Base-by-base conservation (phyloP, 768 basidiomycete species). In the Pholiota molesta region DNA sequence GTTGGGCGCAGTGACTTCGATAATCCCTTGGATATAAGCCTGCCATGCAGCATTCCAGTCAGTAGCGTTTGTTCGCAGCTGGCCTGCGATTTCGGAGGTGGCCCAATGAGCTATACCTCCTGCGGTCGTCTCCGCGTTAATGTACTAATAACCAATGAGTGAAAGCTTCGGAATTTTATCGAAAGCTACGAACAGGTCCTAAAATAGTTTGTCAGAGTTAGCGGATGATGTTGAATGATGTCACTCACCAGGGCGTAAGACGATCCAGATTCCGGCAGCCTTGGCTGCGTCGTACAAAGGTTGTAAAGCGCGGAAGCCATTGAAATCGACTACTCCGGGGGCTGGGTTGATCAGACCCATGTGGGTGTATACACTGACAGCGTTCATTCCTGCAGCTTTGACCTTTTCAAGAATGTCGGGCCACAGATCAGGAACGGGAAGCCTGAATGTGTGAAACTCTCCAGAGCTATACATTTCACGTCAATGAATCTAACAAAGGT, bases 361-460 rank as follows among this genome's bases (percentile, higher is more conserved):
- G 65, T 94, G 91, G 0, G 85, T 85, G 67, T 94, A 94, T 26
- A 94, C 83, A 65, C 90, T 91, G 65, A 92, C 75, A 0, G 84
- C 84, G 66, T 94, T 95, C 62, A 95, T 78, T 11, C 93, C 93
- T 0, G 90, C 86, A 5, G 91, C 93, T 68, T 91, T 91, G 62
- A 86, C 78, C 70, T 91, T 94, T 65, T 94, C 87, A 44, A 94
- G 82, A 54, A 94, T 86, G 68, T 94, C 93, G 13, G 86, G 80
- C 92, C 93, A 95, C 59, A 94, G 73, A 3, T 85, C 85, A 16
- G 89, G 91, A 0, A 93, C 88, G 10, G 91, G 93, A 8, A 94
- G 75, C 23, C 91, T 85, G 77, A 91, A 94, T 0, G 91, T 85
- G 68, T 94, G 93, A 72, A 93, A 92, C 72, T 94, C 93, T 60